Evolutionary conservation across 192 early-diverging fungal genomes (phyloP), one percentile per base, ranked within the genome.

Genomic region (Coemansia sp.): DNA sequence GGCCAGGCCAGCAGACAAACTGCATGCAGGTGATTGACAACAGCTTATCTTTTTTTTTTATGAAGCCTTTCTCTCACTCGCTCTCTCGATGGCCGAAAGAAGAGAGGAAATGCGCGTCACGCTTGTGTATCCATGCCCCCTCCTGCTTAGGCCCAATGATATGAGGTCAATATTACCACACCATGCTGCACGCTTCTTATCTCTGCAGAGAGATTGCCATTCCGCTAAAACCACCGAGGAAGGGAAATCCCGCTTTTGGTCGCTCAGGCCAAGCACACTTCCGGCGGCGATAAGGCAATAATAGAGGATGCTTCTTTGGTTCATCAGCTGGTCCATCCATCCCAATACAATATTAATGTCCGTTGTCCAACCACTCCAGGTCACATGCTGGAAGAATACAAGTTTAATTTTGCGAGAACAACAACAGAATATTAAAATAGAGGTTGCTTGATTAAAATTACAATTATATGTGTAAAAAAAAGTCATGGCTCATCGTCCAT

Each of bases 401-500:
- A 36, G 34, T 36, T 36, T 36, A 36, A 24, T 24, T 36, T 36
- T 36, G 34, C 34, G 34, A 8, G 34, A 36, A 36, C 34, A 36
- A 36, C 34, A 36, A 36, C 9, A 8, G 9, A 36, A 36, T 6
- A 36, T 36, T 6, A 36, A 36, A 8, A 36, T 36, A 8, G 34
- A 34, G 32, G 34, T 36, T 36, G 34, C 34, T 42, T 42, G 13
- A 42, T 42, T 42, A 42, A 42, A 4, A 11, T 15, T 42, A 42
- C 41, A 42, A 24, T 24, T 24, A 24, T 24, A 24, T 24, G 24
- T 24, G 24, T 24, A 24, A 24, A 24, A 24, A 24, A 42, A 15
- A 42, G 41, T 50, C 64, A 36, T 10, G 62, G 61, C 32, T 17
- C 38, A 24, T 67, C 55, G 53, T 80, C 67, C 34, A 74, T 68